Conservation (phyloP, 73 alveolate species). For the Paramecium octaurelia region DNA sequence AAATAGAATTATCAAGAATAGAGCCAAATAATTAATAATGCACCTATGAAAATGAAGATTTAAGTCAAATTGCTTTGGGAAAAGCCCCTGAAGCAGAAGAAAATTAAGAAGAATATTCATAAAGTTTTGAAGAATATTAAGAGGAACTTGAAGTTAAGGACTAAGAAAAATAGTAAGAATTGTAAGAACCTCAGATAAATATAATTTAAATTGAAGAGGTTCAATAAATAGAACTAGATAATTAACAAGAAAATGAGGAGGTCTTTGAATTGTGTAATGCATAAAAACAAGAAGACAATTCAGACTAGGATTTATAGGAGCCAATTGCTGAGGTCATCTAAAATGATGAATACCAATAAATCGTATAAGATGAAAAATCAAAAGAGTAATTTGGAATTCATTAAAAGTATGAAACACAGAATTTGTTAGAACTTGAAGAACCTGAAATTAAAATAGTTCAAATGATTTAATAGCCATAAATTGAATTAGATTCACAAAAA, state of each 20-base stretch:
- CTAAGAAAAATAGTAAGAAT: background rate
- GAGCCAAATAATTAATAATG: background rate
- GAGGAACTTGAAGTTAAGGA: background rate
- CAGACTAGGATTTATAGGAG: background rate
- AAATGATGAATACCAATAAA: background rate
- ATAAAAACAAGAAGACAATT: background rate
- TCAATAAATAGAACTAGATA: conserved; percentile 12
- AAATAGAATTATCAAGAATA: background rate
- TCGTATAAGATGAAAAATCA: background rate
- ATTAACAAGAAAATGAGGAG: background rate
- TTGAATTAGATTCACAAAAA: background rate
- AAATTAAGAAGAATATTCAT: background rate
- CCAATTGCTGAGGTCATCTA: background rate
- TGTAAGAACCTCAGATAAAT: background rate
- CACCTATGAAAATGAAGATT: background rate
- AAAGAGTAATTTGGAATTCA: background rate
- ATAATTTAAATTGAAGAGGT: background rate
- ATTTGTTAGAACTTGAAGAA: background rate
- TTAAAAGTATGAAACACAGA: background rate
- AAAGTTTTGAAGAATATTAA: background rate
- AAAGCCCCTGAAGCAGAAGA: background rate
- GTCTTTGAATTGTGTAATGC: background rate
- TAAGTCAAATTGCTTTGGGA: background rate
- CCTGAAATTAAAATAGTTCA: background rate
- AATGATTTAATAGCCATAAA: background rate